Evolutionary conservation across 2,329 filamentous ascomycete genomes (phyloP).

Genomic region (Plenodomus tracheiphilus): DNA sequence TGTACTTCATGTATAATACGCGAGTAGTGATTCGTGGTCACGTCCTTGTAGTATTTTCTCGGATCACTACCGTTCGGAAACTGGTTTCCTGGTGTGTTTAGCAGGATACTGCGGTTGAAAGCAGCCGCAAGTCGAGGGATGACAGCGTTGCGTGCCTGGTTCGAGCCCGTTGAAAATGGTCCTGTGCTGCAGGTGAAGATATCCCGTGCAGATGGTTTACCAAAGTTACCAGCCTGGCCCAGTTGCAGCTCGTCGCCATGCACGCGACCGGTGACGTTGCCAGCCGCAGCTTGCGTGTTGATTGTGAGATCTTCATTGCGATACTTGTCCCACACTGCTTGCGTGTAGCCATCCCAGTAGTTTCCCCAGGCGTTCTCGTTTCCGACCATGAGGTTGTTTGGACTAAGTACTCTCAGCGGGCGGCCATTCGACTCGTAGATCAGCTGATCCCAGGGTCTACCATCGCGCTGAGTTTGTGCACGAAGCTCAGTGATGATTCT

Average conservation of each 20-base stretch:
- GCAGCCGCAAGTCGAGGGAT: conserved; percentile 75
- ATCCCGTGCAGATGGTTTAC: conserved; percentile 60
- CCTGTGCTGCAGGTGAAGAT: conserved; percentile 70
- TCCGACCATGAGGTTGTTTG: conserved; percentile 51
- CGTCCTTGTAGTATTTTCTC: conserved; percentile 39
- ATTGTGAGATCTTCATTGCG: conserved; percentile 54
- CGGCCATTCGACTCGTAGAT: conserved; percentile 49
- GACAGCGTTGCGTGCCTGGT: conserved; percentile 57
- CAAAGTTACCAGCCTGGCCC: conserved; percentile 53
- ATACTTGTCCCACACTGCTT: conserved; percentile 57
- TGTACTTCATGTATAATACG: conserved; percentile 64
- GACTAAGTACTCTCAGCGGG: conserved; percentile 47
- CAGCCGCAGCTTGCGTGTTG: conserved; percentile 66
- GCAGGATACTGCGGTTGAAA: conserved; percentile 72
- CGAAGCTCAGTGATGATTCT: conserved; percentile 58
- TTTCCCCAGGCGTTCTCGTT: conserved; percentile 53
- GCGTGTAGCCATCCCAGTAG: conserved; percentile 58
- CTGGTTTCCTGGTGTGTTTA: conserved; percentile 47
- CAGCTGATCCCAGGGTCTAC: conserved; percentile 63
- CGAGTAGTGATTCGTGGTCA: conserved; percentile 60
- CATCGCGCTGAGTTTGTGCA: conserved; percentile 60
- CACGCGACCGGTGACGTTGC: conserved; percentile 58
- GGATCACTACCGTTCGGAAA: conserved; percentile 44
- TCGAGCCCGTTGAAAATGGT: conserved; percentile 56
- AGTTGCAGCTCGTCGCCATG: conserved; percentile 48